Conservation (phyloP, 148 eudicot species). For the Rhododendron ovatum region DNA sequence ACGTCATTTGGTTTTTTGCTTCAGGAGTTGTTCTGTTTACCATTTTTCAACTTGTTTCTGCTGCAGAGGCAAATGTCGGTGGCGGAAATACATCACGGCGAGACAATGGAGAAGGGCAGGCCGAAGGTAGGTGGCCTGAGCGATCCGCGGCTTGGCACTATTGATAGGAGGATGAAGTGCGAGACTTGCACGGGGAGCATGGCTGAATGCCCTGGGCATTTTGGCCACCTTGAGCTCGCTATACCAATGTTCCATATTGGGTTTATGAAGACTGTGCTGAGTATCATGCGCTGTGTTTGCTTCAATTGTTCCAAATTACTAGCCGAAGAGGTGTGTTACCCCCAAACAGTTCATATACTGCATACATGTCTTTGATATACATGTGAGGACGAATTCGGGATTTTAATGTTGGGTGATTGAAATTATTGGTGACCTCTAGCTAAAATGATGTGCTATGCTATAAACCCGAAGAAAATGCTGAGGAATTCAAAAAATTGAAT, state of each 20-base stretch:
- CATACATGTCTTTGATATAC: not conserved
- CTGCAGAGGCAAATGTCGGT: constrained; percentile 98
- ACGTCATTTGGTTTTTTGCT: not conserved
- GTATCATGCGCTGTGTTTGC: constrained; percentile 89
- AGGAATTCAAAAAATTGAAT: not conserved
- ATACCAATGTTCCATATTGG: constrained; percentile 96
- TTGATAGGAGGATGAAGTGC: constrained; percentile 88
- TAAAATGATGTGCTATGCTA: not conserved
- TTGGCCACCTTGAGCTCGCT: constrained; percentile 97
- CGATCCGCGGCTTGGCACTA: constrained; percentile 82
- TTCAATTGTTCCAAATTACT: constrained; percentile 90
- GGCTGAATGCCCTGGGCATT: constrained; percentile 99
- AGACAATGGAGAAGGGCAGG: constrained; percentile 92
- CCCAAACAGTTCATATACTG: not conserved
- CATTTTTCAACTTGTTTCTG: constrained; percentile 8
- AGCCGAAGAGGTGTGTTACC: constrained; percentile 66
- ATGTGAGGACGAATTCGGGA: not conserved
- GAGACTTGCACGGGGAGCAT: constrained; percentile 92
- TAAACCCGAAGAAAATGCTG: not conserved
- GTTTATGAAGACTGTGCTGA: constrained; percentile 80
- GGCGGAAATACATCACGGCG: constrained; percentile 80
- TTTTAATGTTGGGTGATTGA: not conserved
- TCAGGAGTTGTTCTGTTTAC: not conserved
- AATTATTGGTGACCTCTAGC: not conserved
- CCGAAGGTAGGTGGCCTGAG: constrained; percentile 83